Percentiles rank a stretch among this genome's conserved stretches.
These are phyloP conservation scores for Prunus kanzakura DNA, from an alignment of 306 rosid species.

Conservation along the genomic window DNA sequence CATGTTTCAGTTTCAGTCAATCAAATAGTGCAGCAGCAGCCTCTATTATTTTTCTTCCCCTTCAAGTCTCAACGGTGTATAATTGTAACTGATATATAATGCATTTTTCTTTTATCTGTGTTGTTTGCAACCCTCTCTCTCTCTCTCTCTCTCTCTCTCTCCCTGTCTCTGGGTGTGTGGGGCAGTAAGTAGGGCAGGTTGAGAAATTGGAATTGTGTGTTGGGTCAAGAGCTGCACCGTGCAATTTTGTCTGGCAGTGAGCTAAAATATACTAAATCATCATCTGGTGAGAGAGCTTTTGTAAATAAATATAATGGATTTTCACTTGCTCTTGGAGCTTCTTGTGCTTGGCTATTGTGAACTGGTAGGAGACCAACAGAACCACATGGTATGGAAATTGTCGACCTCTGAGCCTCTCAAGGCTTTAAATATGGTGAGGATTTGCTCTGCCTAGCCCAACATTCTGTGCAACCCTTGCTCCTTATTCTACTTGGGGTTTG, in stretches of 20 bases:
- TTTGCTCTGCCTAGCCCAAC: conserved; percentile 32
- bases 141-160: too few species aligned
- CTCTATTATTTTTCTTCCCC: conserved; percentile 5
- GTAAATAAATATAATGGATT: neutral
- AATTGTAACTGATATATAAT: conserved; percentile 5
- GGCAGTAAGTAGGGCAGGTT: conserved; percentile 1
- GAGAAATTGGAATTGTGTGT: neutral
- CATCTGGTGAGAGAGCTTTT: neutral
- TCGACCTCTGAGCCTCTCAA: conserved; percentile 19
- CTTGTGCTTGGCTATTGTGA: conserved; percentile 27
- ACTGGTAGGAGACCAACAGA: conserved; percentile 46
- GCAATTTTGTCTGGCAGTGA: neutral
- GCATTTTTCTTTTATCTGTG: neutral
- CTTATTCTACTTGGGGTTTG: conserved; percentile 10
- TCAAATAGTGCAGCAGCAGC: conserved; percentile 13
- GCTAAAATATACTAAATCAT: conserved; percentile 16
- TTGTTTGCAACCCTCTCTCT: neutral
- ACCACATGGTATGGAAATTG: conserved; percentile 34
- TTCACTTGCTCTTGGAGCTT: conserved; percentile 3
- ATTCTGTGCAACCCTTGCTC: conserved; percentile 21
- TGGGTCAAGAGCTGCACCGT: neutral
- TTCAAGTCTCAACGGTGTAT: neutral
- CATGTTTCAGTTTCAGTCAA: conserved; percentile 20
- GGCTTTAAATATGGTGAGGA: conserved; percentile 9
- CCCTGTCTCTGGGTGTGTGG: neutral